phyloP scores from a whole-genome alignment of 2,329 filamentous ascomycete genomes.

The Colletotrichum plurivorum region DNA sequence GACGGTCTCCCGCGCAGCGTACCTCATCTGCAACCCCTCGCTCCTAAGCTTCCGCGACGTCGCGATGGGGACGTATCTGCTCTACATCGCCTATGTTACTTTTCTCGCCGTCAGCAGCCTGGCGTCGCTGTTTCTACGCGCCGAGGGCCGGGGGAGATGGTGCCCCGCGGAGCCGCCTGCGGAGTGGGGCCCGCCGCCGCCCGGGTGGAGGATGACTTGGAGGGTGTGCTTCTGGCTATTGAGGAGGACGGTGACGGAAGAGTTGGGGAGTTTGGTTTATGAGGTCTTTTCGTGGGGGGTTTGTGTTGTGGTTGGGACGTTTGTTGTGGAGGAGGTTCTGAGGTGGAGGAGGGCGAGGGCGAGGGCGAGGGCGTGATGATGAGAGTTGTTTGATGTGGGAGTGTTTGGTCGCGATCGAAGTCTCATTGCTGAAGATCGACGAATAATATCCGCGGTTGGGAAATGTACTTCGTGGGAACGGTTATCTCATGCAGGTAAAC shows the following conservation, averaged over 20 bases:
- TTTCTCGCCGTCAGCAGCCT: conserved; percentile 16
- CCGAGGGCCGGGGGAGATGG: not conserved
- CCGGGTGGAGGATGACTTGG: conserved; percentile 18
- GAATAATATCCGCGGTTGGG: too few relatives aligned
- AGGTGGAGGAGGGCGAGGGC: not conserved
- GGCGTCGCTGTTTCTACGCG: conserved; percentile 9
- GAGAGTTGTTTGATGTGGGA: too few relatives aligned
- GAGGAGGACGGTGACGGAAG: not conserved
- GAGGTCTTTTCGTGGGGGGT: conserved; percentile 23
- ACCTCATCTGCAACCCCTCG: conserved; percentile 7
- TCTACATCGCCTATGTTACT: conserved; percentile 16
- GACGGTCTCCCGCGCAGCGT: not conserved
- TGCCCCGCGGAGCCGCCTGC: not conserved
- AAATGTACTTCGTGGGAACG: too few relatives aligned
- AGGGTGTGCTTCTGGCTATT: conserved; percentile 6
- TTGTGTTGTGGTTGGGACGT: not conserved
- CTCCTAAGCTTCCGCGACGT: conserved; percentile 14
- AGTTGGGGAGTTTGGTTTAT: not conserved
- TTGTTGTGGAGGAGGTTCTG: not conserved
- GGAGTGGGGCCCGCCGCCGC: conserved; percentile 23
- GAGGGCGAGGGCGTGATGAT: not conserved
- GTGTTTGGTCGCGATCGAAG: too few relatives aligned
- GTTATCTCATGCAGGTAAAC: too few relatives aligned
- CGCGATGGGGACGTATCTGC: conserved; percentile 1
- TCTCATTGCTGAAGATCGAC: too few relatives aligned